These are phyloP conservation scores for Pseudomassariella vexata DNA, from an alignment of 2,329 filamentous ascomycete genomes.

Conservation along the genomic window DNA sequence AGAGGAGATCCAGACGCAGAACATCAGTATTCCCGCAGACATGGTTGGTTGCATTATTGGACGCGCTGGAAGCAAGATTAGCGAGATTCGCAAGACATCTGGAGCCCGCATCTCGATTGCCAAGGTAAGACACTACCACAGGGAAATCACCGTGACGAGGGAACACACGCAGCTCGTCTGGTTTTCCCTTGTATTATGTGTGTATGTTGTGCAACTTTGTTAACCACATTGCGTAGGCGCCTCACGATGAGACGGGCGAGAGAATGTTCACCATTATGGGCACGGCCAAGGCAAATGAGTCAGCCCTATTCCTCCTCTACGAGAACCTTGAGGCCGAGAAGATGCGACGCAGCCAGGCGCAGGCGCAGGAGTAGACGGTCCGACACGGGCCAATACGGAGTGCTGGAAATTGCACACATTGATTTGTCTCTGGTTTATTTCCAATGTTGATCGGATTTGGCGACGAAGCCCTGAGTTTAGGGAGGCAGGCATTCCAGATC, in stretches of 20 bases:
- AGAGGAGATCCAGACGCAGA: conserved; percentile 96
- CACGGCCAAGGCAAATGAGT: conserved; percentile 88
- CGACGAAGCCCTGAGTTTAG: conserved; percentile 34
- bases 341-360: conserved; percentile 86
- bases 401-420: conserved; percentile 24
- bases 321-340: conserved; percentile 99
- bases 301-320: conserved; percentile 90
- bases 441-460: conserved; percentile 45
- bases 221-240: conserved; percentile 47
- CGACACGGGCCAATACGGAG: conserved; percentile 15
- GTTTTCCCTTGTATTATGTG: too few relatives aligned
- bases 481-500: conserved; percentile 46
- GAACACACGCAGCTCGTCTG: conserved; percentile 9
- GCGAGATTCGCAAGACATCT: conserved; percentile 95
- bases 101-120: conserved; percentile 96
- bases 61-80: conserved; percentile 91
- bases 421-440: conserved; percentile 28
- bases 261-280: conserved; percentile 99
- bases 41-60: conserved; percentile 99
- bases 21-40: conserved; percentile 98
- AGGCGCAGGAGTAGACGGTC: conserved; percentile 41
- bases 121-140: conserved; percentile 49
- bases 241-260: conserved; percentile 95
- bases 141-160: background rate
- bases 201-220: too few relatives aligned